phyloP scores from a whole-genome alignment of 345 rosid genomes.

The Nasturtium officinale region DNA sequence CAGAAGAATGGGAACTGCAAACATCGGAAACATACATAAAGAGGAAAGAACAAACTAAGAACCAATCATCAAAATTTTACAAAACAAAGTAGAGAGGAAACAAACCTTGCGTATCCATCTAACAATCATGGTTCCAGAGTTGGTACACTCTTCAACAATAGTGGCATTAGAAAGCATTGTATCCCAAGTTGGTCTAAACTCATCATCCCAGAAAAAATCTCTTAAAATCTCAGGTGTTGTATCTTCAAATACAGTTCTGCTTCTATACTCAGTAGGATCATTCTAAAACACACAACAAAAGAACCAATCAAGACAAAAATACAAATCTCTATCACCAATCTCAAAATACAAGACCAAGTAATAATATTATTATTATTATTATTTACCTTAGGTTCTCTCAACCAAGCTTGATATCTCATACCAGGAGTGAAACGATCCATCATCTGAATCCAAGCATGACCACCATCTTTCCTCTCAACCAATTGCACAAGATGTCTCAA shows the following conservation, averaged over 20 bases:
- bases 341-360: slow-evolving; percentile 13
- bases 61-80: background rate
- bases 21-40: slow-evolving; percentile 19
- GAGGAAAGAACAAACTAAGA: background rate
- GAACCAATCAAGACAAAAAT: background rate
- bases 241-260: slow-evolving; percentile 69
- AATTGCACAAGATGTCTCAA: slow-evolving; percentile 60
- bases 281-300: slow-evolving; percentile 41
- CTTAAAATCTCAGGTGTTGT: slow-evolving; percentile 65
- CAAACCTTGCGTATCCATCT: slow-evolving; percentile 81
- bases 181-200: slow-evolving; percentile 74
- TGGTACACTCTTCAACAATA: slow-evolving; percentile 59
- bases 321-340: background rate
- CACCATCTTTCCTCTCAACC: slow-evolving; percentile 76
- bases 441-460: slow-evolving; percentile 69
- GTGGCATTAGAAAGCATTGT: slow-evolving; percentile 68
- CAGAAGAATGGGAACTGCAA: slow-evolving; percentile 83
- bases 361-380: no score
- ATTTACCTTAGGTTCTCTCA: slow-evolving; percentile 67
- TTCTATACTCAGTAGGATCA: slow-evolving; percentile 77
- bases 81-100: background rate
- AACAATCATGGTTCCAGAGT: slow-evolving; percentile 75
- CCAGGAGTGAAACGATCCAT: slow-evolving; percentile 68
- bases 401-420: slow-evolving; percentile 77
- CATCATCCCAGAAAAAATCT: slow-evolving; percentile 89